Conservation (phyloP, 805 yeast genomes). For the Wickerhamiella domercqiae region DNA sequence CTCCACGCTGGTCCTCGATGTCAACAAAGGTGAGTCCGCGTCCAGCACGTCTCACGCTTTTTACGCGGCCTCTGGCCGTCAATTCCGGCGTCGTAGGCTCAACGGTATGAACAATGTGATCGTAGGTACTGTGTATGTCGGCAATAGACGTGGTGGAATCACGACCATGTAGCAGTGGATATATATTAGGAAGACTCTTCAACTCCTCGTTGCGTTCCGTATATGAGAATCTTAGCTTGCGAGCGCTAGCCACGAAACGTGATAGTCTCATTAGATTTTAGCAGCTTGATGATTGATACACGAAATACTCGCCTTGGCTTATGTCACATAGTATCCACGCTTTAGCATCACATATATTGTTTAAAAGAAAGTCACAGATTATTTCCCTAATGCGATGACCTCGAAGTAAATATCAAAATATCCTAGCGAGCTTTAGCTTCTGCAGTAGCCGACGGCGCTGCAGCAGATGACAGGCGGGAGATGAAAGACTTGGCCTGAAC, state of each 20-base stretch:
- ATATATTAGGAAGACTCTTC: neutral
- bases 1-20: conserved; percentile 33
- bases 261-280: no score
- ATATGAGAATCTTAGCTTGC: neutral
- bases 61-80: conserved; percentile 36
- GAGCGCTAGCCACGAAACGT: no score
- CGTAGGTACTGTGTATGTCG: neutral
- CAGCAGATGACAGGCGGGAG: no score
- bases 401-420: no score
- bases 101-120: conserved; percentile 6
- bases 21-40: conserved; percentile 58
- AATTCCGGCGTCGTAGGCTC: conserved; percentile 5
- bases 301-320: no score
- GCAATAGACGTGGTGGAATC: neutral
- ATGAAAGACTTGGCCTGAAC: conserved; percentile 29
- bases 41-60: conserved; percentile 46
- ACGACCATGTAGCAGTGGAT: neutral
- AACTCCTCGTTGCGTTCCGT: neutral
- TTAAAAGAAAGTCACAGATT: no score
- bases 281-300: no score
- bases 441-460: no score
- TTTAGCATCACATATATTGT: no score
- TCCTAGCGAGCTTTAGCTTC: no score
- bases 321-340: no score
- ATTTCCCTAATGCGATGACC: no score